Evolutionary conservation across 1,139 yeast genomes (phyloP).

Genomic region (Suhomyces terraborum): DNA sequence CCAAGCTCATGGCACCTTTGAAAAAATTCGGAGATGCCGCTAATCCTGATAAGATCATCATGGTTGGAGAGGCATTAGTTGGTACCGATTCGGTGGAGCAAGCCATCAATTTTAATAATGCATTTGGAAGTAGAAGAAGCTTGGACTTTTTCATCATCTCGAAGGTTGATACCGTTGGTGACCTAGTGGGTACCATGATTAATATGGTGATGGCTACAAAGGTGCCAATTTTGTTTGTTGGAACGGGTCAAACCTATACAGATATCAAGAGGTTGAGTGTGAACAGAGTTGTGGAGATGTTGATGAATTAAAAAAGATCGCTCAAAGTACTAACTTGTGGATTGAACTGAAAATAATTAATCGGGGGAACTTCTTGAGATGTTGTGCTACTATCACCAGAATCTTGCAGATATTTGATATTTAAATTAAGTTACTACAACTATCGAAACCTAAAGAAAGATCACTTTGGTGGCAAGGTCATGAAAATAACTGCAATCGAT

Average conservation of each 20-base stretch:
- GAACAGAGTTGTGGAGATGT: slow-evolving; percentile 85
- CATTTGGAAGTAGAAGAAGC: slow-evolving; percentile 82
- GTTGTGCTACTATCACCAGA: background rate
- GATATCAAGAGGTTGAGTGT: slow-evolving; percentile 92
- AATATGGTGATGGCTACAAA: slow-evolving; percentile 97
- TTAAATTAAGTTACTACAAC: too few relatives aligned
- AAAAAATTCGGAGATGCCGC: slow-evolving; percentile 96
- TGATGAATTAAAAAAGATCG: slow-evolving; percentile 47
- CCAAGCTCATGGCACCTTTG: slow-evolving; percentile 91
- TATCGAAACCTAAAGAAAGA: too few relatives aligned
- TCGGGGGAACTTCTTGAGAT: too few relatives aligned
- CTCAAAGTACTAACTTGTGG: too few relatives aligned
- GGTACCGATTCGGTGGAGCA: slow-evolving; percentile 98
- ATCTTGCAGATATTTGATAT: too few relatives aligned
- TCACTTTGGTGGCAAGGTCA: too few relatives aligned
- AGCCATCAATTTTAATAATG: slow-evolving; percentile 88
- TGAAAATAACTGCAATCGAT: too few relatives aligned
- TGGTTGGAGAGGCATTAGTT: slow-evolving; percentile 98
- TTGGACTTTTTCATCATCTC: slow-evolving; percentile 91
- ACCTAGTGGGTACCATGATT: slow-evolving; percentile 93
- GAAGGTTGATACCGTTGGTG: slow-evolving; percentile 97
- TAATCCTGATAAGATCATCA: slow-evolving; percentile 90
- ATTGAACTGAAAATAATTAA: too few relatives aligned
- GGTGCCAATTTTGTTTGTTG: slow-evolving; percentile 92
- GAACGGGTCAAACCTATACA: slow-evolving; percentile 96